phyloP scores from a whole-genome alignment of 495 filamentous ascomycete genomes.

The Hypoxylon perforatum region DNA sequence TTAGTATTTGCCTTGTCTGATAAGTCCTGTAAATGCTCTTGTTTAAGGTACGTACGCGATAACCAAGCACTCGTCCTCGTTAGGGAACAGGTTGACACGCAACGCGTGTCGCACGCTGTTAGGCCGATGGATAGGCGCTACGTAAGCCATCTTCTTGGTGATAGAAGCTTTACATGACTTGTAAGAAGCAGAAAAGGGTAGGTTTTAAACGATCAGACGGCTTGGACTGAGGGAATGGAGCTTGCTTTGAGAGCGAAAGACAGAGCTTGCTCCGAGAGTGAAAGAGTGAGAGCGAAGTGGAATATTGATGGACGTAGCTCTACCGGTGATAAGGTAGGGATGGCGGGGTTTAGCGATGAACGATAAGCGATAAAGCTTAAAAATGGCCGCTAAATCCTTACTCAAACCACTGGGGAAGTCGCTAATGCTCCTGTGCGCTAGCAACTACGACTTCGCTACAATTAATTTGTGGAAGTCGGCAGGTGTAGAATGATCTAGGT shows the following conservation, averaged over 20 bases:
- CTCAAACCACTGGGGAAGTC: no score
- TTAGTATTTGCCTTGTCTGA: slow-evolving; percentile 7
- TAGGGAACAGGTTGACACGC: slow-evolving; percentile 76
- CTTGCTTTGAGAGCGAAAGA: neutral
- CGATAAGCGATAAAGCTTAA: slow-evolving; percentile 31
- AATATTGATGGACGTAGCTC: slow-evolving; percentile 22
- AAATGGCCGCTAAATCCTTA: slow-evolving; percentile 3
- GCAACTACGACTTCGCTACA: no score
- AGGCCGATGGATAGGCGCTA: slow-evolving; percentile 92
- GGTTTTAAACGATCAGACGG: neutral
- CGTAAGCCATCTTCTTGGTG: slow-evolving; percentile 87
- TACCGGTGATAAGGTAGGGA: slow-evolving; percentile 39
- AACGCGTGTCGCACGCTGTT: slow-evolving; percentile 90
- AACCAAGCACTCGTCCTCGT: slow-evolving; percentile 82
- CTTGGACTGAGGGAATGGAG: slow-evolving; percentile 6
- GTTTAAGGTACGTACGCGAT: slow-evolving; percentile 75
- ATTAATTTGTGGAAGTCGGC: no score
- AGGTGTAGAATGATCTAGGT: no score
- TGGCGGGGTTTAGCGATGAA: slow-evolving; percentile 23
- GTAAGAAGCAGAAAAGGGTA: slow-evolving; percentile 4
- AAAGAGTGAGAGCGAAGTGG: neutral
- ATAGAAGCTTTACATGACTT: slow-evolving; percentile 39
- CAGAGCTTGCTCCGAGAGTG: no score
- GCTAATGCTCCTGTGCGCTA: no score
- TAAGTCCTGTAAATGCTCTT: slow-evolving; percentile 11